Base-by-base conservation (phyloP, 805 yeast species). In the Saccharomyces mikatae region DNA sequence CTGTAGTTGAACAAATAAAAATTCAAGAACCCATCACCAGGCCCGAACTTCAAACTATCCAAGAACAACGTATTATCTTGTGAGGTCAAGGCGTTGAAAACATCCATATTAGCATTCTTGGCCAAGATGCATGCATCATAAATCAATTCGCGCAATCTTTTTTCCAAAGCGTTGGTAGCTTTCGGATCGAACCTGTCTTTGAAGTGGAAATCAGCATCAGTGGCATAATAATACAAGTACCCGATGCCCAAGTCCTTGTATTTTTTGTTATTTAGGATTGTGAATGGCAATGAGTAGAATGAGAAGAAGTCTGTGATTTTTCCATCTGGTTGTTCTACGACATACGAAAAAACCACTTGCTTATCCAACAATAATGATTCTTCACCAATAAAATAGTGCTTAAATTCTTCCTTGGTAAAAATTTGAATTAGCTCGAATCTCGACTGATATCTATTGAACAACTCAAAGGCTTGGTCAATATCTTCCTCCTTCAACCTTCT, bases 1-100 rank as follows among this genome's bases (percentile, higher is more conserved):
- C 78, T 84, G 76, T 90, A 94, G 71, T 94, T 94, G 79, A 94
- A 94, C 59, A 94, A 74, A 68, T 94, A 94, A 71, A 87, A 94
- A 71, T 94, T 87, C 66, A 94, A 78, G 65, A 81, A 80, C 0
- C 99, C 99, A 69, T 92, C 98, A 47, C 99, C 99, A 50, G 82
- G 80, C 32, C 97, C 96, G 69, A 94, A 94, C 68, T 89, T 88
- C 71, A 87, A 78, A 44, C 87, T 83, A 27, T 88, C 85, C 60
- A 94, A 75, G 73, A 94, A 89, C 56, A 87, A 73, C 14, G 89
- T 78, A 69, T 94, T 94, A 67, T 94, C 99, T 73, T 90, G 96
- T 10, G 90, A 78, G 0, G 97, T 83, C 58, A 94, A 76, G 9
- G 97, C 96, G 68, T 94, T 94, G 78, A 92, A 89, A 3, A 94